phyloP scores from a whole-genome alignment of 1,139 yeast genomes.

The Taphrina sp. region DNA sequence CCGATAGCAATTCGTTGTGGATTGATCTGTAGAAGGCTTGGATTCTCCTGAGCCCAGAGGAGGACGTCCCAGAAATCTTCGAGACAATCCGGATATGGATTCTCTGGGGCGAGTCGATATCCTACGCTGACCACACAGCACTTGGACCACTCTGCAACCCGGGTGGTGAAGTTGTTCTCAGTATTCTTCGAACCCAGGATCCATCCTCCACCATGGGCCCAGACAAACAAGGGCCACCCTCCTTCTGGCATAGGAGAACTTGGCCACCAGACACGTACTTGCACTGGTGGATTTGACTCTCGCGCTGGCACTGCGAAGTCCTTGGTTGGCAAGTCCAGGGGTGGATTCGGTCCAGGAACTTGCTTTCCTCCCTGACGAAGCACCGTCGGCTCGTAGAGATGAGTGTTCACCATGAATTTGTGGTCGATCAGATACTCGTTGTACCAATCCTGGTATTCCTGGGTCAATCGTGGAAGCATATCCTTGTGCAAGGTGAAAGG shows the following conservation, averaged over 20 bases:
- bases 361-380: constrained; percentile 21
- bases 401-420: constrained; percentile 30
- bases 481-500: constrained; percentile 21
- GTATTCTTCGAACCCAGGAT: constrained; percentile 51
- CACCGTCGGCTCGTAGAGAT: constrained; percentile 24
- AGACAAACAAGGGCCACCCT: constrained; percentile 52
- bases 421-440: constrained; percentile 30
- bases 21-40: constrained; percentile 44
- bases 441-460: constrained; percentile 25
- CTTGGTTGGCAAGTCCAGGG: constrained; percentile 16
- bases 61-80: constrained; percentile 48
- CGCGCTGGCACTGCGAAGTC: constrained; percentile 28
- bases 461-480: constrained; percentile 18
- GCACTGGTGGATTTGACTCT: constrained; percentile 39
- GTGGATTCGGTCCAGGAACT: constrained; percentile 25
- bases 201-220: constrained; percentile 56
- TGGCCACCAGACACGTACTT: constrained; percentile 50
- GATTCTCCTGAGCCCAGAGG: constrained; percentile 39
- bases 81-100: constrained; percentile 52
- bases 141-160: constrained; percentile 46
- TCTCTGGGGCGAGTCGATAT: constrained; percentile 51
- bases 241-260: constrained; percentile 45
- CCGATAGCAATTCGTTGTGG: constrained; percentile 48
- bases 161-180: constrained; percentile 52
- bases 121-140: constrained; percentile 46